Conservation (phyloP, 495 filamentous ascomycete genomes). For the Penicillium mononematosum region DNA sequence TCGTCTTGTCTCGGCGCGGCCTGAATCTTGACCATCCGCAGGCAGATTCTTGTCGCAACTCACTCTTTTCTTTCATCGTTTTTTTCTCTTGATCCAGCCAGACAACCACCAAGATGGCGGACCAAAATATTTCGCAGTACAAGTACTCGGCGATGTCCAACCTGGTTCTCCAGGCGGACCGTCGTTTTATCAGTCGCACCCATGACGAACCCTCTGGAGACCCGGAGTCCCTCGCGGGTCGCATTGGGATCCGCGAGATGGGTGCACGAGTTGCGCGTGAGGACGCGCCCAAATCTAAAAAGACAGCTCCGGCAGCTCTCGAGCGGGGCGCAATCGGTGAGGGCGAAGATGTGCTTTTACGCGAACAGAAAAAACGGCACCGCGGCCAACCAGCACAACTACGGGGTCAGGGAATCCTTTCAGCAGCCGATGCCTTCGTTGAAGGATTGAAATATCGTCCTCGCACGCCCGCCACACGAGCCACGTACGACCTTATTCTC, state of each 20-base stretch:
- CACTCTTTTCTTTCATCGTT: constrained; percentile 22
- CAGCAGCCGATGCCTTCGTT: constrained; percentile 79
- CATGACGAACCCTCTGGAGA: constrained; percentile 96
- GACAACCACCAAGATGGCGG: constrained; percentile 63
- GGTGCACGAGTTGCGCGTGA: constrained; percentile 79
- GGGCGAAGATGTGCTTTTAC: constrained; percentile 80
- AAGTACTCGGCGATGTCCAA: constrained; percentile 99
- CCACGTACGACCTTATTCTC: constrained; percentile 93
- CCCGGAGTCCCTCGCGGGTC: constrained; percentile 92
- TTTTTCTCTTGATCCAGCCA: constrained; percentile 14
- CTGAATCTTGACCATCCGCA: constrained; percentile 36
- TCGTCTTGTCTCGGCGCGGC: constrained; percentile 19
- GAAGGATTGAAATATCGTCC: constrained; percentile 87
- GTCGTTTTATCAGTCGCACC: constrained; percentile 86
- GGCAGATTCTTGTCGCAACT: constrained; percentile 35
- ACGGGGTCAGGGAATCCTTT: constrained; percentile 77
- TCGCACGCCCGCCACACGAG: constrained; percentile 85
- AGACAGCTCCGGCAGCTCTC: constrained; percentile 61
- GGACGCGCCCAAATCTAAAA: constrained; percentile 73
- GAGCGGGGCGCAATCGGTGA: constrained; percentile 79
- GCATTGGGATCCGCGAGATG: constrained; percentile 93
- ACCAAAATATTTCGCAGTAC: constrained; percentile 95
- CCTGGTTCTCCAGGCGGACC: constrained; percentile 99
- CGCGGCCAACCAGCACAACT: constrained; percentile 67
- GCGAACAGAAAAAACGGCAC: constrained; percentile 86